A percentile compares a stretch with the other conserved stretches of the same genome.
These are phyloP conservation scores for Phanerodontia chrysosporium DNA, from an alignment of 768 basidiomycete species.

Conservation along the genomic window DNA sequence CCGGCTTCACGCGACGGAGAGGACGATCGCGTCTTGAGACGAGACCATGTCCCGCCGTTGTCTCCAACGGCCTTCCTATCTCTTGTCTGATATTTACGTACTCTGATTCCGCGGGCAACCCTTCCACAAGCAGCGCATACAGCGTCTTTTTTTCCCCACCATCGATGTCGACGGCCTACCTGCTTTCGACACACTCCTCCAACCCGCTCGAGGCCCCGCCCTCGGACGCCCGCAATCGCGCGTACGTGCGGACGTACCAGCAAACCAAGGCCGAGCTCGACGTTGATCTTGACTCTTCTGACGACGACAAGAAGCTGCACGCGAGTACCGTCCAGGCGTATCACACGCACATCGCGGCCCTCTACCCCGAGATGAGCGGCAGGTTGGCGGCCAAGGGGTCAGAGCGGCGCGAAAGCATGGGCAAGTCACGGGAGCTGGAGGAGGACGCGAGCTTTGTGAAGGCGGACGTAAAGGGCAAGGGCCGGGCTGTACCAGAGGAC, in stretches of 20 bases:
- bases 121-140: not conserved
- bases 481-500: not conserved
- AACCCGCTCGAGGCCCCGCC: conserved; percentile 69
- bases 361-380: conserved; percentile 28
- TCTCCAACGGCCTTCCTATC: not conserved
- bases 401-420: conserved; percentile 9
- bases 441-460: not conserved
- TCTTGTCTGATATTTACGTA: not conserved
- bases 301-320: conserved; percentile 43
- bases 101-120: not conserved
- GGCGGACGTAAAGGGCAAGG: conserved; percentile 2
- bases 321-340: conserved; percentile 40
- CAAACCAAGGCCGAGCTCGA: not conserved
- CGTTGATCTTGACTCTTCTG: conserved; percentile 33
- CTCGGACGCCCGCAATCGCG: conserved; percentile 49
- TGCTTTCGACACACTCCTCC: conserved; percentile 67
- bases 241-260: conserved; percentile 36
- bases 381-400: not conserved
- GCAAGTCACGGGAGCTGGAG: not conserved
- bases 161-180: conserved; percentile 3
- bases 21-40: not conserved
- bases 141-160: not conserved
- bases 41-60: not conserved
- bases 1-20: not conserved
- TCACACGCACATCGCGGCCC: conserved; percentile 44